phyloP scores from a whole-genome alignment of 805 yeast genomes.

The Saccharomycopsis babjevae region DNA sequence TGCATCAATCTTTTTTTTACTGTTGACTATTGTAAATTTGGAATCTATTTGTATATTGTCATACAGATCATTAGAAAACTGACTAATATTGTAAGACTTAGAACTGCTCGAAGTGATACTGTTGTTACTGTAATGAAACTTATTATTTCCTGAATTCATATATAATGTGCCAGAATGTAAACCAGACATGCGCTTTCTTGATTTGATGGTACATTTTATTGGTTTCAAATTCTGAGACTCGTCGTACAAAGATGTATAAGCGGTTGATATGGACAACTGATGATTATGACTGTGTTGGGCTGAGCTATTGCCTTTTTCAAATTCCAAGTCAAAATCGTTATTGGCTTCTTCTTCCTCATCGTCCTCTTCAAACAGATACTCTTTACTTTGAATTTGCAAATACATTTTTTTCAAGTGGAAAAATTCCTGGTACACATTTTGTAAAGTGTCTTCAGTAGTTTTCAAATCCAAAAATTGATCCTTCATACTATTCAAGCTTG shows the following conservation, averaged over 20 bases:
- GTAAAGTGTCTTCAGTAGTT: conserved; percentile 37
- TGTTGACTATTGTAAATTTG: background rate
- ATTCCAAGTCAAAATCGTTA: background rate
- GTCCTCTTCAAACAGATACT: background rate
- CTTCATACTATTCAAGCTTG: conserved; percentile 20
- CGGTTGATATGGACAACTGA: conserved; percentile 8
- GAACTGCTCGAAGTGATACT: background rate
- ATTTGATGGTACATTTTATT: conserved; percentile 13
- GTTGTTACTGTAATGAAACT: background rate
- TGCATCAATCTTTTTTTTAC: background rate
- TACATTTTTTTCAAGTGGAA: conserved; percentile 24
- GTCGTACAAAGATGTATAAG: conserved; percentile 15
- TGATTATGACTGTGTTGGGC: background rate
- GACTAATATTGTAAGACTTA: background rate
- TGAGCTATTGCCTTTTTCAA: background rate
- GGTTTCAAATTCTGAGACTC: conserved; percentile 15
- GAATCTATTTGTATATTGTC: background rate
- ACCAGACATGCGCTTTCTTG: conserved; percentile 5
- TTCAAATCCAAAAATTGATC: conserved; percentile 34
- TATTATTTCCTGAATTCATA: background rate
- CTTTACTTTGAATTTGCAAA: conserved; percentile 2
- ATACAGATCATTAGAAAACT: background rate
- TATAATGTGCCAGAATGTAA: background rate
- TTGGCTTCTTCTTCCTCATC: background rate
- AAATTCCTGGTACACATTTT: conserved; percentile 33